Conservation (phyloP, 2,329 filamentous ascomycete species). For the Xylariaceae sp. region DNA sequence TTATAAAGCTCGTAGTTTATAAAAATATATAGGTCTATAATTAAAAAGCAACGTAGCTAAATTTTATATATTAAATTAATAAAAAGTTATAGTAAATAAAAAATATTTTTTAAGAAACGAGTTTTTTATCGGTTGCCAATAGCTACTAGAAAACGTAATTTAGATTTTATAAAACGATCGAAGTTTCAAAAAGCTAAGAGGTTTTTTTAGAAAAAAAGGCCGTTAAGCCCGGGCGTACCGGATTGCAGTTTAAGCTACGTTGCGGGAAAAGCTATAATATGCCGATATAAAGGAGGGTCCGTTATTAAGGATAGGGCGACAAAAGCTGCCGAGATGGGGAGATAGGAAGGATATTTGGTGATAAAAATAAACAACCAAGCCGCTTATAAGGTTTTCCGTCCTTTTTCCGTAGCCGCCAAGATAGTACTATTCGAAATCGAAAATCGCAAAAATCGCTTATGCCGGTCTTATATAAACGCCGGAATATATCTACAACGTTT, state of each 20-base stretch:
- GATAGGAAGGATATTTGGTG: background rate
- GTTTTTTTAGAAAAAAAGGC: background rate
- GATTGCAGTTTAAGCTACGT: background rate
- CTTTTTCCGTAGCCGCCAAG: background rate
- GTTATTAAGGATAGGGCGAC: background rate
- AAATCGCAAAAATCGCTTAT: too few species aligned
- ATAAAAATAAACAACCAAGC: background rate
- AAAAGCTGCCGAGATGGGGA: background rate
- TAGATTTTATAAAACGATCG: background rate
- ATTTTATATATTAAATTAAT: background rate
- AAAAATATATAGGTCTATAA: background rate
- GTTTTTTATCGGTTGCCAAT: background rate
- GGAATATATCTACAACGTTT: background rate
- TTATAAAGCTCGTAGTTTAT: background rate
- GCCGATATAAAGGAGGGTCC: too few species aligned
- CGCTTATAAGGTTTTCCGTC: background rate
- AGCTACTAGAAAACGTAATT: background rate
- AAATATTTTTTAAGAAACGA: background rate
- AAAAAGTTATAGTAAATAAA: background rate
- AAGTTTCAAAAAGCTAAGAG: background rate
- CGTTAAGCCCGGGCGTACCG: background rate
- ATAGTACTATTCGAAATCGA: background rate
- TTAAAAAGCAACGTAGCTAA: background rate
- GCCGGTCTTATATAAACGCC: background rate
- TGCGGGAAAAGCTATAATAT: background rate